These are phyloP conservation scores for Tetrapyrgos nigripes DNA, from an alignment of 1,284 basidiomycete genomes.

Conservation along the genomic window DNA sequence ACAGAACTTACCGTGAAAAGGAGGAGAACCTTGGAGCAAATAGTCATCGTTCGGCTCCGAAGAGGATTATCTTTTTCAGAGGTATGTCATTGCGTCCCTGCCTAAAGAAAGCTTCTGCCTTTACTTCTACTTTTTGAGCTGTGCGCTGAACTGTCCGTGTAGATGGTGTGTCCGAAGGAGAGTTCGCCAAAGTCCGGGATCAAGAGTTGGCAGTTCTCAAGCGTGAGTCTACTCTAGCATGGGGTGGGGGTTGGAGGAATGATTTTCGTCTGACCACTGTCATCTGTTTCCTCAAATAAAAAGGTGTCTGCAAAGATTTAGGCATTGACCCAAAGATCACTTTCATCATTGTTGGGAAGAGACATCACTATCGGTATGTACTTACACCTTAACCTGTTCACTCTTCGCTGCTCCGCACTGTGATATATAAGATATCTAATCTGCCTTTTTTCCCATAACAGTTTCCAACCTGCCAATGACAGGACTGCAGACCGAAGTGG, in stretches of 20 bases:
- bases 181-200: slow-evolving; percentile 63
- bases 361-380: slow-evolving; percentile 45
- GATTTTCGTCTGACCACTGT: not conserved
- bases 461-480: not conserved
- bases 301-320: slow-evolving; percentile 50
- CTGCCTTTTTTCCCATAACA: not conserved
- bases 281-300: too few relatives aligned
- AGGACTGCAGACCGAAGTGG: slow-evolving; percentile 57
- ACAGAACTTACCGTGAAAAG: slow-evolving; percentile 34
- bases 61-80: slow-evolving; percentile 63
- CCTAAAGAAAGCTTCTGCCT: too few relatives aligned
- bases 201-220: slow-evolving; percentile 19
- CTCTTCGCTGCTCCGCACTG: too few relatives aligned
- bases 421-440: not conserved
- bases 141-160: not conserved
- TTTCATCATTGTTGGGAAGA: slow-evolving; percentile 63
- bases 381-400: not conserved
- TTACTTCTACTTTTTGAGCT: not conserved
- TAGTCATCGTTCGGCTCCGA: slow-evolving; percentile 42
- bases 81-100: slow-evolving; percentile 46
- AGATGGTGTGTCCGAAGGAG: slow-evolving; percentile 75
- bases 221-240: not conserved
- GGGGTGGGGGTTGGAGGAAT: not conserved
- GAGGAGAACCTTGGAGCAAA: slow-evolving; percentile 44
- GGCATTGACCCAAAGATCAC: slow-evolving; percentile 59